Base-by-base conservation (phyloP, 768 basidiomycete genomes). In the Zangia roseola region DNA sequence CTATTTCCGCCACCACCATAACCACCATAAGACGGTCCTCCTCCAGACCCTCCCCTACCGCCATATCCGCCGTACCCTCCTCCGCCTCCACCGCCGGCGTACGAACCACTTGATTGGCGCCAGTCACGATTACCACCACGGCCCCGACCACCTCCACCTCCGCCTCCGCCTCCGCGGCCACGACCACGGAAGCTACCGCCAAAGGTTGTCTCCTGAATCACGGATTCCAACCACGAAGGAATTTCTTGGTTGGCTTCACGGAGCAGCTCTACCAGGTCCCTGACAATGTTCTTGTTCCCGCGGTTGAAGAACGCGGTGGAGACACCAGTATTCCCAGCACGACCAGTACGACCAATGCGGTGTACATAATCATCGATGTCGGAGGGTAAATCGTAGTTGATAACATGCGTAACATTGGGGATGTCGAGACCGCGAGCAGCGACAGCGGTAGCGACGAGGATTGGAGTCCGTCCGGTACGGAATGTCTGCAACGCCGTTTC, bases 301-400 rank as follows among this genome's bases (percentile, higher is more conserved):
- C 91, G 81, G 66, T 93, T 93, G 79, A 92, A 92, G 79, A 99
- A 98, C 6, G 95, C 93, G 13, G 97, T 99, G 21, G 89, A 86
- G 56, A 86, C 80, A 76, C 97, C 97, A 10, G 88, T 91, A 77
- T 99, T 99, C 42, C 97, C 97, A 9, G 97, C 97, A 81, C 97
- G 94, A 38, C 97, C 97, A 13, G 94, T 95, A 77, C 94, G 89
- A 77, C 93, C 93, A 61, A 94, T 95, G 63, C 93, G 94, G 68
- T 98, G 94, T 39, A 98, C 94, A 71, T 98, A 99, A 71, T 99
- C 97, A 64, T 98, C 97, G 55, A 99, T 94, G 72, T 98, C 97
- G 52, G 88, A 88, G 12, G 97, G 97, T 6, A 99, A 78, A 68
- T 98, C 97, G 71, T 97, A 98, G 70, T 97, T 95, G 76, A 98